Conservation (phyloP, 1,284 basidiomycete genomes). For the Porogramme epimiltina region DNA sequence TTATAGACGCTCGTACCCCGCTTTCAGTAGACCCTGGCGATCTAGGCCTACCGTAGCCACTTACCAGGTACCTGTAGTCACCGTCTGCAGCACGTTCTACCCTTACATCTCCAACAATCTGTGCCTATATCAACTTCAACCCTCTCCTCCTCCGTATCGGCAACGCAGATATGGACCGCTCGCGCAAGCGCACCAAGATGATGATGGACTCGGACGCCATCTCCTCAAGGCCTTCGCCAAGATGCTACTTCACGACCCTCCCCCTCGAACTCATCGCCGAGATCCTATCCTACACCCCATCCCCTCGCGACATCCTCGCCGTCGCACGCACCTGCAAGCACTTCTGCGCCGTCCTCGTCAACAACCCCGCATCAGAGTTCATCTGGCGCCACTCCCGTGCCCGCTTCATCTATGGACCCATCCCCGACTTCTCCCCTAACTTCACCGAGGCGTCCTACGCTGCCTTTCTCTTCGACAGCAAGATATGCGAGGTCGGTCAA, state of each 20-base stretch:
- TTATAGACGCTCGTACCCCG: no score
- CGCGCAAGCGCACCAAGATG: background rate
- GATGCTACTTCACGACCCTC: slow-evolving; percentile 24
- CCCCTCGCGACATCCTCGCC: slow-evolving; percentile 47
- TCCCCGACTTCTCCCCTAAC: slow-evolving; percentile 46
- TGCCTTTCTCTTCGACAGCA: slow-evolving; percentile 60
- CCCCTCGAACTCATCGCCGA: slow-evolving; percentile 51
- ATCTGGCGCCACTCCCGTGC: slow-evolving; percentile 56
- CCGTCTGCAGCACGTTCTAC: no score
- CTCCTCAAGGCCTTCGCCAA: background rate
- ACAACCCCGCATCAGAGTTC: slow-evolving; percentile 37
- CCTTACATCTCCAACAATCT: no score
- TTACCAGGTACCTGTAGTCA: no score
- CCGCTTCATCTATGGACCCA: slow-evolving; percentile 31
- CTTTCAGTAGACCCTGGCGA: no score
- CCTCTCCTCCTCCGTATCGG: no score
- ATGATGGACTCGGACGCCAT: background rate
- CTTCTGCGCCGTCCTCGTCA: slow-evolving; percentile 47
- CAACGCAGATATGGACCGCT: no score
- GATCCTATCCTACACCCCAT: slow-evolving; percentile 38
- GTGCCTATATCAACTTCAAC: no score
- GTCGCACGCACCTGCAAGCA: slow-evolving; percentile 49
- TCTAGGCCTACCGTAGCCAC: no score
- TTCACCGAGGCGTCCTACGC: slow-evolving; percentile 53
- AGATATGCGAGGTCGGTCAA: slow-evolving; percentile 52